A percentile compares a stretch with the other conserved stretches of the same genome.
These are phyloP conservation scores for Diaporthe sp. DNA, from an alignment of 2,329 filamentous ascomycete genomes.

Conservation along the genomic window DNA sequence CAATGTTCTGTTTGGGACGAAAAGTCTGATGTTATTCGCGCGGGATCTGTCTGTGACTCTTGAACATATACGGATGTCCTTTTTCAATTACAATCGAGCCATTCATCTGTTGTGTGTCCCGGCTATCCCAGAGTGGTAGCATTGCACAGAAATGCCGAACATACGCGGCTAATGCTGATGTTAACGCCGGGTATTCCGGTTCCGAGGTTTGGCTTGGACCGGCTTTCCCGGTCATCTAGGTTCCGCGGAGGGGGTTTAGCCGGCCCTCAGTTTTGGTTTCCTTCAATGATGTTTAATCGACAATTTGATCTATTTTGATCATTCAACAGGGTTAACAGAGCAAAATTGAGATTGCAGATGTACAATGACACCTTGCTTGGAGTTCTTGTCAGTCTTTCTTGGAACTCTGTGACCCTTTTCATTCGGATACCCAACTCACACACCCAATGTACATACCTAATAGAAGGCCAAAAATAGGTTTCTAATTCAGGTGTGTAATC, in stretches of 20 bases:
- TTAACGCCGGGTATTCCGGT: slow-evolving; percentile 20
- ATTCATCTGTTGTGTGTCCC: background rate
- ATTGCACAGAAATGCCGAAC: background rate
- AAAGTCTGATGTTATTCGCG: too few relatives aligned
- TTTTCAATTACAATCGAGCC: background rate
- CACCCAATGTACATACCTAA: too few relatives aligned
- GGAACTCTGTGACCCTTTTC: too few relatives aligned
- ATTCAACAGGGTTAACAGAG: background rate
- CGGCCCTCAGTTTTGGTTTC: background rate
- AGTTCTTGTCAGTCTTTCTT: too few relatives aligned
- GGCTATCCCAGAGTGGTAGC: slow-evolving; percentile 5
- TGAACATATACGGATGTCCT: background rate
- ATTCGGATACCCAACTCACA: too few relatives aligned
- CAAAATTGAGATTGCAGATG: background rate
- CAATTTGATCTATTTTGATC: background rate
- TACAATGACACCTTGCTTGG: background rate
- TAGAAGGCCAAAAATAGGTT: too few relatives aligned
- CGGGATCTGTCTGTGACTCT: too few relatives aligned
- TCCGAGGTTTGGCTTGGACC: background rate
- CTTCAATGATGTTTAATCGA: background rate
- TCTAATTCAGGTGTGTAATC: too few relatives aligned
- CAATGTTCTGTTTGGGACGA: background rate
- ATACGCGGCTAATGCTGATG: slow-evolving; percentile 5
- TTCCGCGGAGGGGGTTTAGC: background rate
- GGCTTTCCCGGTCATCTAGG: slow-evolving; percentile 12